Conservation (phyloP, 192 early-diverging fungal species). For the Coemansia sp. region DNA sequence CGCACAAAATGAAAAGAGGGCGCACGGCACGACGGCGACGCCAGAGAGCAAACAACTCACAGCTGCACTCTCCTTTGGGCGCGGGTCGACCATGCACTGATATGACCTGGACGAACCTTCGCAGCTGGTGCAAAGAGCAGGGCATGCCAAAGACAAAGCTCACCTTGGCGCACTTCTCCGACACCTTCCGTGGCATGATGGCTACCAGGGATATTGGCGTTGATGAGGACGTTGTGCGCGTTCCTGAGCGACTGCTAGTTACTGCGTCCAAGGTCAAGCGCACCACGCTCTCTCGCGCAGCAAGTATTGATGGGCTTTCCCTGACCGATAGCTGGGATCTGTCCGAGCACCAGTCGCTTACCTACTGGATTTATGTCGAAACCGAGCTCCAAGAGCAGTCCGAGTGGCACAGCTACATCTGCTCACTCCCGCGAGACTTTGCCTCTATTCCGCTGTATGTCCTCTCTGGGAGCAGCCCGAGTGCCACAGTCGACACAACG, state of each 20-base stretch:
- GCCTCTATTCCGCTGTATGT: conserved; percentile 31
- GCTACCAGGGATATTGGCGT: conserved; percentile 29
- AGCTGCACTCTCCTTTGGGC: neutral
- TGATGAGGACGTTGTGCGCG: conserved; percentile 28
- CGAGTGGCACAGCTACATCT: conserved; percentile 23
- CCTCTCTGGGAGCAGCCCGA: conserved; percentile 19
- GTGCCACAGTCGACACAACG: neutral
- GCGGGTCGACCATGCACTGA: conserved; percentile 15
- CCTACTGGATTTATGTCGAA: conserved; percentile 30
- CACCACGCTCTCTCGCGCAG: neutral
- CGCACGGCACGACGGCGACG: conserved; percentile 23
- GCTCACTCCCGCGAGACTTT: conserved; percentile 34
- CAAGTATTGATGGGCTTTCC: neutral
- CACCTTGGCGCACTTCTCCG: conserved; percentile 33
- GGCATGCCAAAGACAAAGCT: conserved; percentile 33
- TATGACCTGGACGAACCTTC: conserved; percentile 24
- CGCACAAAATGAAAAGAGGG: conserved; percentile 19
- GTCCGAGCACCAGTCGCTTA: conserved; percentile 40
- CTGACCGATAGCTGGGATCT: neutral
- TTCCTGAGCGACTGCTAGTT: conserved; percentile 40
- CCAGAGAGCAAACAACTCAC: neutral
- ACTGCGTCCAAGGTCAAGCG: conserved; percentile 36
- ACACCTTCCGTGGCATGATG: conserved; percentile 51
- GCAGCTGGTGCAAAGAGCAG: conserved; percentile 29
- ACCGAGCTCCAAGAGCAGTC: neutral